These are phyloP conservation scores for Mycena alexandri DNA, from an alignment of 768 basidiomycete species.

Conservation along the genomic window DNA sequence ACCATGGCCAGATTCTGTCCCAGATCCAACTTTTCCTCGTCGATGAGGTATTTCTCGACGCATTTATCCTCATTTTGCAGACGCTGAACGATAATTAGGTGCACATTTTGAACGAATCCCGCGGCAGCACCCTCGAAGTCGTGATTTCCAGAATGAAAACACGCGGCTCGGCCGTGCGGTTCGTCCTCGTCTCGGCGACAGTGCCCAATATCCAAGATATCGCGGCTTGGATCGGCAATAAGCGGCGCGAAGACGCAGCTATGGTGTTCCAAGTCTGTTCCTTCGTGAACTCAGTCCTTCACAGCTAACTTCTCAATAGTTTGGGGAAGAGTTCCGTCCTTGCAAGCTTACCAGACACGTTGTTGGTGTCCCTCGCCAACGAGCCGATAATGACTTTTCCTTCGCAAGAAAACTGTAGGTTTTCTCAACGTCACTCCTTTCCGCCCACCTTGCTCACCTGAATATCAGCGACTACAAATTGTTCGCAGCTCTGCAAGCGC, in stretches of 20 bases:
- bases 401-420: constrained; percentile 70
- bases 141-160: constrained; percentile 94
- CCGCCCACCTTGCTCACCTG: background rate
- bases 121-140: constrained; percentile 95
- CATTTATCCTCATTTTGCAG: constrained; percentile 4
- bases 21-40: constrained; percentile 86
- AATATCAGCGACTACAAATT: constrained; percentile 69
- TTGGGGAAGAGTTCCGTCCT: constrained; percentile 93
- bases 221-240: constrained; percentile 84
- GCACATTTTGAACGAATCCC: constrained; percentile 90
- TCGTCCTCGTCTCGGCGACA: constrained; percentile 93
- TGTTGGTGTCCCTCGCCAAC: constrained; percentile 73
- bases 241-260: constrained; percentile 58
- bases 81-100: constrained; percentile 63
- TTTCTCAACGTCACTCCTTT: background rate
- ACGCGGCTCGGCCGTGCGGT: constrained; percentile 77
- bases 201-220: constrained; percentile 94
- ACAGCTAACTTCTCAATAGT: constrained; percentile 59
- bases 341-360: constrained; percentile 83
- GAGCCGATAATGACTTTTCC: constrained; percentile 81
- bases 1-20: constrained; percentile 75
- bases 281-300: no score
- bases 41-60: constrained; percentile 75
- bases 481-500: constrained; percentile 77
- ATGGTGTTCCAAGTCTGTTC: constrained; percentile 73